Evolutionary conservation across 2,329 filamentous ascomycete genomes (phyloP), one percentile per base, ranked within the genome.

Genomic region (Pestalotiopsis sp.): DNA sequence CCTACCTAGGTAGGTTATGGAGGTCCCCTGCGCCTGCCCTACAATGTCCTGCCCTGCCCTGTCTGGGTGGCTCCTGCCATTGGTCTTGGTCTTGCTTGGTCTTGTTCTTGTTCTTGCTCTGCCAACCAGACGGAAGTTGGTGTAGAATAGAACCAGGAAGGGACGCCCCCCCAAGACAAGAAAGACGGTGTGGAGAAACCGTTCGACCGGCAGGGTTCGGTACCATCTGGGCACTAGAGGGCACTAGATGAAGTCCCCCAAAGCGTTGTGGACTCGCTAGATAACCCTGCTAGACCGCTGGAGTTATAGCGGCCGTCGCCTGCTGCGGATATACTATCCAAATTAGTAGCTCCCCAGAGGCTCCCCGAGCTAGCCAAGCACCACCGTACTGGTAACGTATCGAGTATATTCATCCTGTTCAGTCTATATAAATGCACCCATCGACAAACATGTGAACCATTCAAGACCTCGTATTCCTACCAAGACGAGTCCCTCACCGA

Each of bases 141-240:
- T 52, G 44, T 17, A 52, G 44, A n/a, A 48, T 48, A 20, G 44
- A 52, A n/a, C 6, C n/a, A 14, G 17, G 44, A n/a, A 20, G 44
- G 44, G 20, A 20, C 44, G 6, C 6, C 44, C 39, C 39, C 40
- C 40, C 14, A n/a, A n/a, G 40, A 14, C 40, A 14, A 57, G 55
- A 22, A n/a, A 35, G 30, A 39, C 58, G 30, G n/a, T n/a, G 58
- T 61, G 58, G 58, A 61, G 58, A 61, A 61, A 61, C 58, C 30
- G 26, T 61, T 61, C 56, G 26, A 58, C 56, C 56, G 56, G 26
- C 56, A 7, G 56, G 14, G 10, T 26, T 26, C 11, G 10, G 26
- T 35, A 26, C 56, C 56, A 14, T 35, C 30, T 7, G 58, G 58
- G 13, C 35, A 20, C 35, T 61, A 35, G 38, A 39, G n/a, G n/a